These are phyloP conservation scores for Chenopodium berlandieri DNA, from an alignment of 148 eudicot genomes.

Conservation along the genomic window DNA sequence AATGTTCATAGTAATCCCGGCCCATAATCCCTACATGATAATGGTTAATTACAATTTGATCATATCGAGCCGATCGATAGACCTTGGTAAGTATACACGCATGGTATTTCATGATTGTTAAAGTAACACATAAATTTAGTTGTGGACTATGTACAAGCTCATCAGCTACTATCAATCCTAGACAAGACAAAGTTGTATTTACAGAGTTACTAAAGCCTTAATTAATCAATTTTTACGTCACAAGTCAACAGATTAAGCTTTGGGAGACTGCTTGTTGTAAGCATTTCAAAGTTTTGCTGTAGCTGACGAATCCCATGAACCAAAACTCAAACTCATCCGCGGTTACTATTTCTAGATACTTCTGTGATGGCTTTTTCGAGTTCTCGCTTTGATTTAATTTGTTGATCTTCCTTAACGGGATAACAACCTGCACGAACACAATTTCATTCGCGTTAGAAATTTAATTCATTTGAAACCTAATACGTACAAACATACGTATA, in stretches of 20 bases:
- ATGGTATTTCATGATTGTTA: no score
- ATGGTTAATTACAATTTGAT: no score
- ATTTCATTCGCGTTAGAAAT: no score
- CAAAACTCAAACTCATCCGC: constrained; percentile 40
- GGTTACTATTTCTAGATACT: constrained; percentile 39
- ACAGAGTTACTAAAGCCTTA: background rate
- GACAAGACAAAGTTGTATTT: background rate
- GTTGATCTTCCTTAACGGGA: constrained; percentile 37
- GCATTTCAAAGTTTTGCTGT: constrained; percentile 30
- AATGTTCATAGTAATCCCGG: no score
- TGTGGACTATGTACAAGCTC: no score
- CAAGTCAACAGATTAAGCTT: background rate
- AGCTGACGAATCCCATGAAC: constrained; percentile 37
- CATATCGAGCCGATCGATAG: no score
- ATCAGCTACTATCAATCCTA: background rate
- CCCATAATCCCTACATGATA: no score
- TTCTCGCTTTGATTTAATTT: constrained; percentile 23
- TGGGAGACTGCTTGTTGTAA: constrained; percentile 28
- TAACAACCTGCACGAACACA: constrained; percentile 13
- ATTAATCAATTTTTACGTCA: no score
- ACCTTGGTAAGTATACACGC: no score
- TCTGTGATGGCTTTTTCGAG: constrained; percentile 31
- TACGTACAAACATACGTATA: no score
- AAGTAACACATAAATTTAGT: no score
- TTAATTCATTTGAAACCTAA: no score